Evolutionary conservation across 192 early-diverging fungal species (phyloP), one percentile per base, ranked within the genome.

Genomic region (Cetraspora pellucida): DNA sequence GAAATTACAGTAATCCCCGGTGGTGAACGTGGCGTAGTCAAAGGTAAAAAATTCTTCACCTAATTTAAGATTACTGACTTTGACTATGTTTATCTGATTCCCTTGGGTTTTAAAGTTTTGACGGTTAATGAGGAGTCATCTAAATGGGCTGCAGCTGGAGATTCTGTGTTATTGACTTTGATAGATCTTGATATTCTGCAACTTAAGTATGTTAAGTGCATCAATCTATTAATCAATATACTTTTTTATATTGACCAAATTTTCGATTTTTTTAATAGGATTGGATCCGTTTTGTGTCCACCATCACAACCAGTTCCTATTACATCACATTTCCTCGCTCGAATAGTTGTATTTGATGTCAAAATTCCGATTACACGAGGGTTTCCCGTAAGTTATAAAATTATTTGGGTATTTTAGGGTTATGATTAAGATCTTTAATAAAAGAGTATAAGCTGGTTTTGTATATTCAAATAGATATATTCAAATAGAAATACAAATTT

Each of bases 61-160:
- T 8, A 27, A 23, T 59, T 59, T 25, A 21, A 59, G 7, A 23
- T 59, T 59, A 25, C 21, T 23, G 19, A 23, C 8, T 25, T 49
- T 8, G 10, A 19, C 16, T 3, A 52, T 19, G 0, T 52, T 52
- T 52, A 14, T 49, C 50, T 52, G 19, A 13, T 52, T 52, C 19
- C 6, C 10, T 31, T 86, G 75, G 14, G 44, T 28, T 64, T 68
- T 77, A 63, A 77, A 93, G 92, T 88, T 3, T 89, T 98, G 72
- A 91, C 94, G 58, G 83, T 91, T 8, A 89, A 88, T 64, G 89
- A 91, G 68, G 90, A 90, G 58, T 69, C 89, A 0, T 83, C 87
- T 17, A 87, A 92, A 65, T 98, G 95, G 95, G 97, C 95, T 13
- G 96, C 89, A 1, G 95, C 95, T 14, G 98, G 98, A n/a, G 98